Percentiles rank a stretch among this genome's conserved stretches.
Evolutionary conservation across 2,329 filamentous ascomycete genomes (phyloP).

Genomic region (Herpotrichia juniperi): DNA sequence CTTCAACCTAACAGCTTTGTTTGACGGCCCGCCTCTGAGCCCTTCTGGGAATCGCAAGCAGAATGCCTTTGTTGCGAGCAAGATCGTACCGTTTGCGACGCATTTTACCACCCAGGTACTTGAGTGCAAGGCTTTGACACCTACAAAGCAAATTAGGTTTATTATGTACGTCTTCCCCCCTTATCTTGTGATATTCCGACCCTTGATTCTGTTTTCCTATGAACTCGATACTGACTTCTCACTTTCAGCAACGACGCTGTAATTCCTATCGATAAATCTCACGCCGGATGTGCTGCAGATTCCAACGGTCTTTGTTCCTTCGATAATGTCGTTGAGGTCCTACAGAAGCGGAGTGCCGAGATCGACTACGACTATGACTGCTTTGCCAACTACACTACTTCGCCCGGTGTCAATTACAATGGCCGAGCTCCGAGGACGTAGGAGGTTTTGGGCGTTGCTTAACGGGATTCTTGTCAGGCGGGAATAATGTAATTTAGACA

Average conservation of each 20-base stretch:
- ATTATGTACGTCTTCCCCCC: slow-evolving; percentile 27
- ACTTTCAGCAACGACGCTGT: slow-evolving; percentile 33
- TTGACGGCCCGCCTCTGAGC: slow-evolving; percentile 31
- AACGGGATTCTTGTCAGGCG: too few species aligned
- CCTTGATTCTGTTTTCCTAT: too few species aligned
- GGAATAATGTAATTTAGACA: too few species aligned
- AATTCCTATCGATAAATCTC: slow-evolving; percentile 27
- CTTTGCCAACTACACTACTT: slow-evolving; percentile 34
- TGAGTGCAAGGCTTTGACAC: slow-evolving; percentile 23
- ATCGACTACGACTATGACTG: slow-evolving; percentile 39
- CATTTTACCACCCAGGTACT: slow-evolving; percentile 38
- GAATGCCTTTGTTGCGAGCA: slow-evolving; percentile 35
- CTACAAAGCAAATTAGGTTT: slow-evolving; percentile 36
- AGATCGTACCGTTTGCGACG: slow-evolving; percentile 36
- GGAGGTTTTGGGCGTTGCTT: too few species aligned
- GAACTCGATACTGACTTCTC: slow-evolving; percentile 5
- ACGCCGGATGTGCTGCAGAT: slow-evolving; percentile 28
- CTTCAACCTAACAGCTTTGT: slow-evolving; percentile 39
- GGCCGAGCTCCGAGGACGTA: too few species aligned
- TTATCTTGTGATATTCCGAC: neutral
- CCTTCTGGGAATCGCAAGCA: slow-evolving; percentile 19
- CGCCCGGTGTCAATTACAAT: slow-evolving; percentile 32
- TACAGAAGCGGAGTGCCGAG: slow-evolving; percentile 33
- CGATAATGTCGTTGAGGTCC: slow-evolving; percentile 31
- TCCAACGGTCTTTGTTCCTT: slow-evolving; percentile 34